A percentile compares a stretch with the other conserved stretches of the same genome.
phyloP scores from a whole-genome alignment of 1,284 basidiomycete genomes.

The Apiotrichum gracile region DNA sequence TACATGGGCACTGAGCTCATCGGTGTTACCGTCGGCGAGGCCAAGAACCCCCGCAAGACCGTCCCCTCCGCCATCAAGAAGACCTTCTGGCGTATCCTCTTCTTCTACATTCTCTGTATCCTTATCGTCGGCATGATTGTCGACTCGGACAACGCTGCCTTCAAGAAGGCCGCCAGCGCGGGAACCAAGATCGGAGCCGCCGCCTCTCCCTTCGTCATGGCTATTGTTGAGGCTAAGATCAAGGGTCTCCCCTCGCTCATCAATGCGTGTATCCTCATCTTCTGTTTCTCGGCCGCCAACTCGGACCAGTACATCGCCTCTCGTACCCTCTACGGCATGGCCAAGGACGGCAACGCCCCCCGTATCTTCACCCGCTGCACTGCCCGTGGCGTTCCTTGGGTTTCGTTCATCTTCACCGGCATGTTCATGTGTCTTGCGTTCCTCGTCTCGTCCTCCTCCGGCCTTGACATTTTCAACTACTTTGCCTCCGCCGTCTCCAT shows the following conservation, averaged over 20 bases:
- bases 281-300: constrained; percentile 54
- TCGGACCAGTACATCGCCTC: constrained; percentile 54
- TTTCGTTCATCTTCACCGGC: constrained; percentile 43
- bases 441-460: constrained; percentile 24
- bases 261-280: constrained; percentile 45
- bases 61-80: constrained; percentile 56
- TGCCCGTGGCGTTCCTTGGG: constrained; percentile 48
- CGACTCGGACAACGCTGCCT: constrained; percentile 19
- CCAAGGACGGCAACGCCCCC: constrained; percentile 53
- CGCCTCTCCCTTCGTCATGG: constrained; percentile 72
- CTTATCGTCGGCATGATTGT: constrained; percentile 63
- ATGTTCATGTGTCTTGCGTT: constrained; percentile 43
- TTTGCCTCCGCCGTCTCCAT: constrained; percentile 65
- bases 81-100: constrained; percentile 55
- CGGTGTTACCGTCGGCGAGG: constrained; percentile 50
- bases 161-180: constrained; percentile 6
- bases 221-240: constrained; percentile 48
- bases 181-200: constrained; percentile 51
- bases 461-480: constrained; percentile 56
- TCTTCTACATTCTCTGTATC: constrained; percentile 57
- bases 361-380: constrained; percentile 50
- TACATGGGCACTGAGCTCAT: constrained; percentile 59
- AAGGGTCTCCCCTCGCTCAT: constrained; percentile 48
- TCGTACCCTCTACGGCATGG: constrained; percentile 54
- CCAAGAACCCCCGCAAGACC: constrained; percentile 56